Conservation (phyloP, 306 rosid species). For the Chamaecrista fasciculata region DNA sequence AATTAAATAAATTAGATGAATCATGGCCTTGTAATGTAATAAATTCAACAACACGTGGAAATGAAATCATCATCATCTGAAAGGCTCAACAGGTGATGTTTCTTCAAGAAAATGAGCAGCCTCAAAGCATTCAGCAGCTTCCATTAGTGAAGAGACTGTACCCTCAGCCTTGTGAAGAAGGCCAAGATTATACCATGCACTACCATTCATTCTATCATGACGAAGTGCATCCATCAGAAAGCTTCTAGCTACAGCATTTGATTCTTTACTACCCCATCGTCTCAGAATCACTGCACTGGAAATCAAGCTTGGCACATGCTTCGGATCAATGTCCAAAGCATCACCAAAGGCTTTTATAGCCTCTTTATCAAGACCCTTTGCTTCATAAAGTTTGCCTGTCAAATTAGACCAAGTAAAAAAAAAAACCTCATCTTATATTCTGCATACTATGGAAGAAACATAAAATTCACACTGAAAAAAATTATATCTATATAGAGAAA, state of each 20-base stretch:
- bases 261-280: constrained; percentile 39
- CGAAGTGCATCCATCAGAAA: constrained; percentile 73
- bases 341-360: constrained; percentile 57
- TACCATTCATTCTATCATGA: constrained; percentile 59
- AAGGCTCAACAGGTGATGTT: constrained; percentile 84
- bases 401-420: constrained; percentile 8
- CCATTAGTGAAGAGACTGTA: constrained; percentile 35
- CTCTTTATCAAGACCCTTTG: constrained; percentile 62
- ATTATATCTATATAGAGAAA: constrained; percentile 36
- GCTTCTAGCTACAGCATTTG: constrained; percentile 52
- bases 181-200: constrained; percentile 90
- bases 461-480: neutral
- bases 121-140: constrained; percentile 83
- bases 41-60: constrained; percentile 6
- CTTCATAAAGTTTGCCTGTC: constrained; percentile 66
- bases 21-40: constrained; percentile 14
- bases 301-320: constrained; percentile 75
- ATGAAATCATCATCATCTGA: constrained; percentile 42
- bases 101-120: constrained; percentile 75
- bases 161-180: constrained; percentile 54
- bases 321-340: constrained; percentile 66
- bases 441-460: neutral
- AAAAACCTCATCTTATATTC: neutral
- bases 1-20: no score
- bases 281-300: constrained; percentile 64